Evolutionary conservation across 192 early-diverging fungal genomes (phyloP), one percentile per base, ranked within the genome.

Genomic region (Coemansia umbellata): DNA sequence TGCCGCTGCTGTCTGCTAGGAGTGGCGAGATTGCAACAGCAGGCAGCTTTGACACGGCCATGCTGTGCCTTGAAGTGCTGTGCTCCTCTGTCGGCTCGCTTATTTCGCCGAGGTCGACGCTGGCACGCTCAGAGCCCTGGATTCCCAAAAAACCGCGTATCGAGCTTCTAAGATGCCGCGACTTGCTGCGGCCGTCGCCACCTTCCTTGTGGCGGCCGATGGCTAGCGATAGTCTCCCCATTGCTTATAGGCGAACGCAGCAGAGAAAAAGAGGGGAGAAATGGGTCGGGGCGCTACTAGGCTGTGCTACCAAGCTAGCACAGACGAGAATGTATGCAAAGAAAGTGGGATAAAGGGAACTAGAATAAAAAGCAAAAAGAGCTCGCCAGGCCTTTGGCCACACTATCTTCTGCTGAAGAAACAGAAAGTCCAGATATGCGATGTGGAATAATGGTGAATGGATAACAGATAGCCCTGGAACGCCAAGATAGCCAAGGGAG

Each of bases 191-290:
- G 28, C 27, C 63, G 24, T 66, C 60, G 52, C 52, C 36, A 49
- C 37, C 56, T 14, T 67, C 63, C 53, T 63, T 66, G 35, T 71
- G 63, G 36, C 67, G 58, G 41, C 63, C 59, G 21, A 71, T 66
- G 35, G 61, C 63, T 17, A 71, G 60, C 37, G 68, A 71, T 15
- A 71, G 63, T 50, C 74, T 53, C 36, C 63, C 68, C 74, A 71
- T 71, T 24, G 33, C n/a, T 31, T 42, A 27, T 47, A 28, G 13
- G 5, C 39, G 36, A 26, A n/a, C n/a, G n/a, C 22, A 10, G 21
- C 9, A 17, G 41, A 30, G 39, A 51, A 42, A 26, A 18, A 43
- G 41, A 15, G 21, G 18, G 41, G 21, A 18, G 21, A 18, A 10
- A 15, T 43, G 7, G 8, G 41, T 18, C 21, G 21, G 7, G 15